phyloP scores from a whole-genome alignment of 352 stramenopile species.

The Phytopythium kandeliae region DNA sequence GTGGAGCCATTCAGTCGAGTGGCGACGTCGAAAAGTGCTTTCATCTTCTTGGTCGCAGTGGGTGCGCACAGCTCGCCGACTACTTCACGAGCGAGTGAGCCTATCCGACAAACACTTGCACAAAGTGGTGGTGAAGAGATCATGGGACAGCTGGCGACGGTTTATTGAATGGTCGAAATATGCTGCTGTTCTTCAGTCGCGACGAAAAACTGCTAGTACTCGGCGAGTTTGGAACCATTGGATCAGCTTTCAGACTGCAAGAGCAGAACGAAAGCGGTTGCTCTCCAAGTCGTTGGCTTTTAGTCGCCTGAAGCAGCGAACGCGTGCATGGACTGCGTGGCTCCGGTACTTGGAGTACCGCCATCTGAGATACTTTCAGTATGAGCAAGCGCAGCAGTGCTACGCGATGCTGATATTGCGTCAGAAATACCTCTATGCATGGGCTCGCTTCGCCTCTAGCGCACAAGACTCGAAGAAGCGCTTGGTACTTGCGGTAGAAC shows the following conservation, averaged over 20 bases:
- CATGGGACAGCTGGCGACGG: conserved; percentile 18
- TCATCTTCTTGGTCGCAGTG: background rate
- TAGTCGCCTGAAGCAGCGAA: background rate
- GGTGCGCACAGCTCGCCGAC: background rate
- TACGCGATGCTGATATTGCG: background rate
- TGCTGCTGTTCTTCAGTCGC: conserved; percentile 6
- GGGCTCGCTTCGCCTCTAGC: background rate
- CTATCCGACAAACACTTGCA: conserved; percentile 18
- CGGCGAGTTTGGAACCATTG: conserved; percentile 8
- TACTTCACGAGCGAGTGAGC: conserved; percentile 3
- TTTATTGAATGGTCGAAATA: conserved; percentile 9
- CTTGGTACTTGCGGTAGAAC: background rate
- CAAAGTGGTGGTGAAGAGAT: conserved; percentile 10
- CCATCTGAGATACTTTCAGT: background rate
- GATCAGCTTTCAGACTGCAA: background rate
- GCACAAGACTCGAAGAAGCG: background rate
- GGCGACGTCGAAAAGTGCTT: background rate
- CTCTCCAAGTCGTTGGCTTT: conserved; percentile 4
- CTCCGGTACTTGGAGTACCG: conserved; percentile 8
- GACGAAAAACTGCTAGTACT: conserved; percentile 5
- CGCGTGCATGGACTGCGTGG: conserved; percentile 17
- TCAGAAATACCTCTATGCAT: background rate
- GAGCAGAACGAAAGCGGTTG: conserved; percentile 8
- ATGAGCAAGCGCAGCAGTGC: background rate
- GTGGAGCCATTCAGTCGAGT: background rate